These are phyloP conservation scores for Gautieria morchelliformis DNA, from an alignment of 768 basidiomycete species.

Conservation along the genomic window DNA sequence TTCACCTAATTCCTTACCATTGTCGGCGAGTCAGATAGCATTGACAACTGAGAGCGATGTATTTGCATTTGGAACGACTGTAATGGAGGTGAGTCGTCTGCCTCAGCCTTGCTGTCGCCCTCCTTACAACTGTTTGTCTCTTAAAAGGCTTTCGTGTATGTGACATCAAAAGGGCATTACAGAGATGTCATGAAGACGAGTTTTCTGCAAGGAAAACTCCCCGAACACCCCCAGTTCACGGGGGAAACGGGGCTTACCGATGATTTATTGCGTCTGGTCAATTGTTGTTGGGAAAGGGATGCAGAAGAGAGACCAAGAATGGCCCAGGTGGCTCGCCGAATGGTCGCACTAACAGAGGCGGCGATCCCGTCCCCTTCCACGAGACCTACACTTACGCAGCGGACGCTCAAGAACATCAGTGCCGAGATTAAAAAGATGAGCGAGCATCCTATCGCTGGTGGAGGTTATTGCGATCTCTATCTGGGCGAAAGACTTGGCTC, in stretches of 20 bases:
- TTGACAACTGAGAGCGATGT: constrained; percentile 4
- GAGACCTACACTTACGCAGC: neutral
- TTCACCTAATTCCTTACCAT: neutral
- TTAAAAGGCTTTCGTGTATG: neutral
- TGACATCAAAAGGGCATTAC: neutral
- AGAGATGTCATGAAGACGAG: neutral
- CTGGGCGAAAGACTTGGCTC: constrained; percentile 8
- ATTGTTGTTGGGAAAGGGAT: constrained; percentile 32
- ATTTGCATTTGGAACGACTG: neutral
- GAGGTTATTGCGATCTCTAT: constrained; percentile 11
- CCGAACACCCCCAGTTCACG: neutral
- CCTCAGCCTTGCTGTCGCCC: neutral
- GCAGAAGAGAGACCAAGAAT: constrained; percentile 32
- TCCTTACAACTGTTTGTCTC: neutral
- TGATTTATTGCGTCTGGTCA: constrained; percentile 34
- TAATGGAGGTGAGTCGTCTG: neutral
- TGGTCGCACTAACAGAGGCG: neutral
- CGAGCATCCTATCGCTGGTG: constrained; percentile 9
- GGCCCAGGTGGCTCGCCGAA: constrained; percentile 18
- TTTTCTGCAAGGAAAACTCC: neutral
- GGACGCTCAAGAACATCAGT: constrained; percentile 6
- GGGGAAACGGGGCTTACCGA: constrained; percentile 24
- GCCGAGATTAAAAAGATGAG: constrained; percentile 9
- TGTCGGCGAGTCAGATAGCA: neutral
- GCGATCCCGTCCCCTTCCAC: neutral